Base-by-base conservation (phyloP, 2,329 filamentous ascomycete genomes). In the Cytospora piceae region DNA sequence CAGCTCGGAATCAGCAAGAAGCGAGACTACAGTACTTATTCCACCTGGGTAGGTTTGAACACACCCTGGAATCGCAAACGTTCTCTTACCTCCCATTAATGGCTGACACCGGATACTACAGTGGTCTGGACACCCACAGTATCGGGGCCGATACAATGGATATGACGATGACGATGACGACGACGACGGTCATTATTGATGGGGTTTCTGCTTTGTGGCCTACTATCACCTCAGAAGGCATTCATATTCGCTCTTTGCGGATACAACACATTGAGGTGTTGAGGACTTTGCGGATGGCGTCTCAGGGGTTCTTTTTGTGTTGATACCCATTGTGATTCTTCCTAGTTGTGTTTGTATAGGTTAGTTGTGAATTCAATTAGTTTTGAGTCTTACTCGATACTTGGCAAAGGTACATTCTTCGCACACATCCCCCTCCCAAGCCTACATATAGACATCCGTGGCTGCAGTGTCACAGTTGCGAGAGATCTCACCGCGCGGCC, bases 1-100 rank as follows among this genome's bases (percentile, higher is more conserved):
- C 83, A 88, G 72, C 76, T 89, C n/a, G 87, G 87, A 2, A 79
- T 89, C 68, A 85, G 81, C 67, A 74, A 74, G 0, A 66, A 73
- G n/a, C 77, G 86, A 77, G 85, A 84, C 49, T 60, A 60, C 37
- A 59, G 58, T 22, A 66, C 63, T 2, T 67, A 67, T 46, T 65
- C 63, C 31, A 57, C 51, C 3, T 66, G 63, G 56, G 46, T 49
- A 49, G 46, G 46, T 49, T 22, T 7, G 3, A 24, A 49, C 11
- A 11, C 11, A 22, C 4, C 46, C 9, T 14, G 22, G 9, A 2
- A 49, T 1, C 11, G 46, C 22, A 22, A n/a, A 9, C 8, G 17
- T 5, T 9, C 11, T 22, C 42, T 11, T 15, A 6, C 5, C 20
- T 11, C 17, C 8, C 7, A 22, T 46, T 24, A 15, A 24, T 24